Percentiles rank a stretch among this genome's conserved stretches.
Evolutionary conservation across 2,329 filamentous ascomycete genomes (phyloP).

Genomic region (Alternaria hordeiaustralica): DNA sequence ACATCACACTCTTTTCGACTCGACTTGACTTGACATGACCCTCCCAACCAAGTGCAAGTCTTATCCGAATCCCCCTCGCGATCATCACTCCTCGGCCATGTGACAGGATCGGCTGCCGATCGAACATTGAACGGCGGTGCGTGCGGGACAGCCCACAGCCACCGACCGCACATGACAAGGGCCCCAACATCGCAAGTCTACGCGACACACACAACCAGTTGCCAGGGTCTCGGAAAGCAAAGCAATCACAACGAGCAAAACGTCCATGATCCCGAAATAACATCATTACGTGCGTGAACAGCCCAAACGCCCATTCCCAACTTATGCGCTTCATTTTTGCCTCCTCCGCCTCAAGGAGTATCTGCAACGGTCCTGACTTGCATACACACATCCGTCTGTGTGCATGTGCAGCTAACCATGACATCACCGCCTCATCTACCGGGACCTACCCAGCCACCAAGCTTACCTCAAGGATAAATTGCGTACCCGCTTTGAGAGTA

Average conservation of each 20-base stretch:
- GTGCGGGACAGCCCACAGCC: neutral
- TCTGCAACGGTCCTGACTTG: neutral
- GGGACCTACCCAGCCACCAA: neutral
- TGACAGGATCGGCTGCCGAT: slow-evolving; percentile 1
- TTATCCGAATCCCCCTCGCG: neutral
- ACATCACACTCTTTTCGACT: too few species aligned
- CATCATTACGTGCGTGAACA: too few species aligned
- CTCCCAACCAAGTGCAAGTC: neutral
- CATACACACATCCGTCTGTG: neutral
- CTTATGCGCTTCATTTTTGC: neutral
- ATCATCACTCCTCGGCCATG: neutral
- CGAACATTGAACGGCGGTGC: neutral
- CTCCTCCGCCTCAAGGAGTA: neutral
- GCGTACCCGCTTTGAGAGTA: too few species aligned
- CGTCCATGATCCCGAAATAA: neutral
- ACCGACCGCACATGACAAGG: neutral
- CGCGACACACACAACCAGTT: neutral
- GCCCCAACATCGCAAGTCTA: neutral
- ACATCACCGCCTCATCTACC: neutral
- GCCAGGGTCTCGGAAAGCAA: neutral
- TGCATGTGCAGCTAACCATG: neutral
- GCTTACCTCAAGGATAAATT: too few species aligned
- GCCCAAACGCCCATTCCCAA: too few species aligned
- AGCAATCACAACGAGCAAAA: neutral
- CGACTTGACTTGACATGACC: neutral